phyloP scores from a whole-genome alignment of 2,329 filamentous ascomycete species.

The Exophiala bonariae region DNA sequence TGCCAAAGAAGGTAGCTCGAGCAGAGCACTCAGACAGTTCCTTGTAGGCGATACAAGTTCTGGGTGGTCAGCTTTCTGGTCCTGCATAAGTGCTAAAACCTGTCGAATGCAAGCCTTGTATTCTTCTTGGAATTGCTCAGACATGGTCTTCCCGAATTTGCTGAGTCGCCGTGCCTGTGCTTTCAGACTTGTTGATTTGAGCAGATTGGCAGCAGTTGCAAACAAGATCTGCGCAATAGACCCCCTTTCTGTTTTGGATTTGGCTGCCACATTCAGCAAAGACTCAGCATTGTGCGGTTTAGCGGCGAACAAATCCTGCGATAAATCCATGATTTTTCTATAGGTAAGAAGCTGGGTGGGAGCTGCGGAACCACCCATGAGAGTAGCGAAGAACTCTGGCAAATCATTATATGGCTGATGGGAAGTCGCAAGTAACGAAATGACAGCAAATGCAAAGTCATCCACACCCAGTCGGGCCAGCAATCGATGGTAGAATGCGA shows the following conservation, averaged over 20 bases:
- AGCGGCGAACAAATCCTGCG: constrained; percentile 71
- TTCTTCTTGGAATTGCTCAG: constrained; percentile 24
- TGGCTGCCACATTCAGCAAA: constrained; percentile 64
- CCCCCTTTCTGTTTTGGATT: constrained; percentile 30
- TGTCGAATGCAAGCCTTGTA: constrained; percentile 28
- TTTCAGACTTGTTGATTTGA: constrained; percentile 20
- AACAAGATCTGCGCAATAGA: constrained; percentile 42
- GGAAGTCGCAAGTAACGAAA: constrained; percentile 81
- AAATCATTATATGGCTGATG: constrained; percentile 79
- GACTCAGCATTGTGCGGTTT: constrained; percentile 72
- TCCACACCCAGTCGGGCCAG: constrained; percentile 80
- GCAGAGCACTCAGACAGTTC: constrained; percentile 73
- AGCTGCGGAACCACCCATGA: constrained; percentile 72
- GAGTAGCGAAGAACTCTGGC: constrained; percentile 70
- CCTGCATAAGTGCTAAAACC: constrained; percentile 18
- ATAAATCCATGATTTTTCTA: constrained; percentile 72
- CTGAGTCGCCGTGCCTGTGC: constrained; percentile 10
- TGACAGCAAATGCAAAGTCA: constrained; percentile 83
- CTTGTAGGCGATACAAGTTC: constrained; percentile 49
- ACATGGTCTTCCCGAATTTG: constrained; percentile 8
- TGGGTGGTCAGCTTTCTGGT: constrained; percentile 11
- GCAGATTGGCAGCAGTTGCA: constrained; percentile 24
- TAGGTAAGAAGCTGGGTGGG: constrained; percentile 74
- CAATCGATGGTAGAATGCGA: constrained; percentile 79
- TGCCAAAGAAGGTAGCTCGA: constrained; percentile 79